phyloP scores from a whole-genome alignment of 192 early-diverging fungal species.

The Gryganskiella cystojenkinii region DNA sequence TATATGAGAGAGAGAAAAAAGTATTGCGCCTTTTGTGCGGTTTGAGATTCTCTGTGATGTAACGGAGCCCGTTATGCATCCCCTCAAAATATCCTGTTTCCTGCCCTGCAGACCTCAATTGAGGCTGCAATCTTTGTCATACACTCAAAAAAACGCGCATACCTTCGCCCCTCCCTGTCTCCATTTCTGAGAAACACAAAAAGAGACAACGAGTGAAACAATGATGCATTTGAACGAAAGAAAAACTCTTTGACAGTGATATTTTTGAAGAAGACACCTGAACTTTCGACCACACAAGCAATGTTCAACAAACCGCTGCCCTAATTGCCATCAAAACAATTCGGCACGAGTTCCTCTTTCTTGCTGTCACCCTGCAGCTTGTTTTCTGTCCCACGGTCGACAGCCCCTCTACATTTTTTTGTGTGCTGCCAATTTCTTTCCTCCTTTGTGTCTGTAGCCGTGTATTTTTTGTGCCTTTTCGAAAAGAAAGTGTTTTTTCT shows the following conservation, averaged over 20 bases:
- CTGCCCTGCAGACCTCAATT: background rate
- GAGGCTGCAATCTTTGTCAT: constrained; percentile 33
- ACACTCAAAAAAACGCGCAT: constrained; percentile 25
- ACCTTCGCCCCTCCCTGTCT: background rate
- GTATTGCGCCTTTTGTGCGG: background rate
- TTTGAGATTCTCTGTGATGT: constrained; percentile 1
- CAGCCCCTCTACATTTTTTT: constrained; percentile 22
- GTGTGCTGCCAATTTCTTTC: constrained; percentile 10
- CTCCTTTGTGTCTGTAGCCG: background rate
- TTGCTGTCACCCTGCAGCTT: constrained; percentile 1
- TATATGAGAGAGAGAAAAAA: background rate
- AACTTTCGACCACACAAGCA: too few species aligned
- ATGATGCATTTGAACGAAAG: too few species aligned
- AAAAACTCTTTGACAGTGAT: too few species aligned
- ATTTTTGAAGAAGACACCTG: too few species aligned
- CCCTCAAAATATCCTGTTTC: background rate
- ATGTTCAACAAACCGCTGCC: too few species aligned
- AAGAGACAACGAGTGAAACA: too few species aligned
- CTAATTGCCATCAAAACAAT: too few species aligned
- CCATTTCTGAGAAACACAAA: too few species aligned
- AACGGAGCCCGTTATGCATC: constrained; percentile 10
- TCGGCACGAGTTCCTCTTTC: background rate
- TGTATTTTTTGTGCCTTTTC: constrained; percentile 6
- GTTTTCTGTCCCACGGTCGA: too few species aligned
- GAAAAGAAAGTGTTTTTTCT: too few species aligned